Conservation (phyloP, 306 rosid species). For the Rosa lucieae region DNA sequence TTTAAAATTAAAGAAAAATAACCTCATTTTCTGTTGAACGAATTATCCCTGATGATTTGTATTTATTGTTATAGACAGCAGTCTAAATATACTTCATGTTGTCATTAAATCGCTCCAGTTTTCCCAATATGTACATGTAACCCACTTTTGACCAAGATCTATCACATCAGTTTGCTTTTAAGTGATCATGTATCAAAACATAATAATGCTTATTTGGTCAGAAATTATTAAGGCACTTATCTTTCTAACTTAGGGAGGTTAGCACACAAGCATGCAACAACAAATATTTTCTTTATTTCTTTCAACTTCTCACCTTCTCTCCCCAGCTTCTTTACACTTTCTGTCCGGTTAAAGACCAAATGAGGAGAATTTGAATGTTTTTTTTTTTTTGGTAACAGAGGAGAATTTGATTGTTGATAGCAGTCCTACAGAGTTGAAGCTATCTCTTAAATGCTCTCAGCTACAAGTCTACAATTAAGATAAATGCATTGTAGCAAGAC, state of each 20-base stretch:
- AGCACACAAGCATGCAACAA: not conserved
- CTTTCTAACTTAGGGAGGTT: not conserved
- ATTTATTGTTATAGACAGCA: not conserved
- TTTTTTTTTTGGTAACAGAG: too few species aligned
- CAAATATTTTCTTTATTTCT: not conserved
- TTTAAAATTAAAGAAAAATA: not conserved
- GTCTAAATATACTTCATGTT: not conserved
- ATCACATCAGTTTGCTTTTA: not conserved
- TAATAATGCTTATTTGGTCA: conserved; percentile 1
- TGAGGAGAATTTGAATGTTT: not conserved
- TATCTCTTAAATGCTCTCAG: not conserved
- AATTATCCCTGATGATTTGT: not conserved
- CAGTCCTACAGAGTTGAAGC: not conserved
- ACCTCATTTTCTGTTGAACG: not conserved
- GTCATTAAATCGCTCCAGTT: not conserved
- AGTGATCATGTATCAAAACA: not conserved
- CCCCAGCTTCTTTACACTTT: not conserved
- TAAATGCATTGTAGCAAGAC: not conserved
- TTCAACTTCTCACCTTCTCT: not conserved
- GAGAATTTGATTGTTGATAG: not conserved
- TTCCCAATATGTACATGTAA: conserved; percentile 2
- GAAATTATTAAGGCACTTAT: not conserved
- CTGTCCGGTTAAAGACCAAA: not conserved
- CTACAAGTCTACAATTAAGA: not conserved
- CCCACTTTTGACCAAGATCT: conserved; percentile 3